These are phyloP conservation scores for Plantago elongata DNA, from an alignment of 257 asterid species.

Conservation along the genomic window DNA sequence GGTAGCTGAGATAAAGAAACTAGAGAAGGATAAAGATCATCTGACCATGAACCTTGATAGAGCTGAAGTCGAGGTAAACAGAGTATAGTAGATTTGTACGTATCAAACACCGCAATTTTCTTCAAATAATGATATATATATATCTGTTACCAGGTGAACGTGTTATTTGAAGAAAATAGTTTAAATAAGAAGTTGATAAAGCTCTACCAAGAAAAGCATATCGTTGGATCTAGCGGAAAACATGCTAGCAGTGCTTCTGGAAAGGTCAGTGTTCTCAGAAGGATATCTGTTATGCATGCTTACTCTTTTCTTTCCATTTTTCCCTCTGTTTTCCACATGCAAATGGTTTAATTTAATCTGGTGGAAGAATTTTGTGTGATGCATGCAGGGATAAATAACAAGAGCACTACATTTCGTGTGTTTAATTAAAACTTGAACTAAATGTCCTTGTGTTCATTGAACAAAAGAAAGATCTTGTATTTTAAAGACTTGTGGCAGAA, in stretches of 20 bases:
- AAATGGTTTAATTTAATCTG: background rate
- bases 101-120: background rate
- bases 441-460: too few species aligned
- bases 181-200: slow-evolving; percentile 47
- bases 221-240: slow-evolving; percentile 46
- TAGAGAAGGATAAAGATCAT: slow-evolving; percentile 69
- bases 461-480: too few species aligned
- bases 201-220: slow-evolving; percentile 44
- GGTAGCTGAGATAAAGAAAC: slow-evolving; percentile 46
- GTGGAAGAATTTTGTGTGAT: background rate
- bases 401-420: background rate
- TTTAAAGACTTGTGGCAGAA: too few species aligned
- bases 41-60: slow-evolving; percentile 56
- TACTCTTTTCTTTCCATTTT: background rate
- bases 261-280: slow-evolving; percentile 36
- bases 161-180: slow-evolving; percentile 56
- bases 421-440: background rate
- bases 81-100: background rate
- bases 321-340: background rate
- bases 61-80: slow-evolving; percentile 87
- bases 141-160: slow-evolving; percentile 43
- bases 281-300: background rate
- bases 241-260: slow-evolving; percentile 44
- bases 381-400: background rate
- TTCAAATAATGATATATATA: slow-evolving; percentile 6